Conservation (phyloP, 2,329 filamentous ascomycete genomes). For the Neofusicoccum kwambonambiense region DNA sequence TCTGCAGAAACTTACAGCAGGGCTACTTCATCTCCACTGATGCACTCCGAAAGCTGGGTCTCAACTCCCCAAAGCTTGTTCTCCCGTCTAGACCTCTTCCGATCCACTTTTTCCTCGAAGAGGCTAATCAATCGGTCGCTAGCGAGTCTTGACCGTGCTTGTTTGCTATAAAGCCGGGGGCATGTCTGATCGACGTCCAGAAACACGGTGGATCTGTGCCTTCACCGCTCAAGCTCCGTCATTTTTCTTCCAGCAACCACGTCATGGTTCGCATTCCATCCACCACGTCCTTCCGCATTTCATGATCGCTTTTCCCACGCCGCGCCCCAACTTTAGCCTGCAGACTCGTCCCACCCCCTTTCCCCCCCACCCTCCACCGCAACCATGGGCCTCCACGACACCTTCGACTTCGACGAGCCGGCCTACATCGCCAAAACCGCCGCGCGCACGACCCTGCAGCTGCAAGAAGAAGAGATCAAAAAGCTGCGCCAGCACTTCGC, state of each 20-base stretch:
- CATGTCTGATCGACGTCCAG: not conserved
- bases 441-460: not conserved
- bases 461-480: slow-evolving; percentile 2
- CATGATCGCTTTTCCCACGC: not conserved
- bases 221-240: not conserved
- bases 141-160: slow-evolving; percentile 7
- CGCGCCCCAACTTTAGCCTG: no score
- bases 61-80: not conserved
- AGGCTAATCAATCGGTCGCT: not conserved
- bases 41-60: no score
- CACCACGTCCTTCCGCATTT: not conserved
- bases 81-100: not conserved
- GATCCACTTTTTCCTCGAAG: not conserved
- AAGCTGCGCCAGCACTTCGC: slow-evolving; percentile 7
- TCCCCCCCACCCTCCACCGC: not conserved
- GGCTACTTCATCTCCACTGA: no score
- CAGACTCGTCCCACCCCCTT: not conserved
- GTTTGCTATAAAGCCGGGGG: slow-evolving; percentile 6
- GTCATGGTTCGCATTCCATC: not conserved
- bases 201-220: not conserved
- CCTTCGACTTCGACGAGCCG: slow-evolving; percentile 7
- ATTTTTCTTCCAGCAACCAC: not conserved
- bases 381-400: slow-evolving; percentile 12
- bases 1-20: no score
- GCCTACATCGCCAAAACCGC: not conserved